Evolutionary conservation across 1,284 basidiomycete species (phyloP).

Genomic region (Chondrostereum purpureum): DNA sequence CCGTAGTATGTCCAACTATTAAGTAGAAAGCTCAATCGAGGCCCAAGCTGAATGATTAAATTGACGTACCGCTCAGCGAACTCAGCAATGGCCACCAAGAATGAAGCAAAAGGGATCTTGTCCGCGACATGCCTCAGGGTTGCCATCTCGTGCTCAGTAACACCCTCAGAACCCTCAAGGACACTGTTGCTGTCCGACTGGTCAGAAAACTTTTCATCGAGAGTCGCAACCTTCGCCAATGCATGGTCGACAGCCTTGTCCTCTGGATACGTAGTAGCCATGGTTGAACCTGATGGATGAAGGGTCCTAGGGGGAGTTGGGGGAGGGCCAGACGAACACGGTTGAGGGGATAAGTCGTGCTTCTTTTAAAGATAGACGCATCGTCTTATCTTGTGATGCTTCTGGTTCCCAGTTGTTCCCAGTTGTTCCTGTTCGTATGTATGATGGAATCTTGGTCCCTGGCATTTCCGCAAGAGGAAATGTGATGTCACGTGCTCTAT

Average conservation of each 20-base stretch:
- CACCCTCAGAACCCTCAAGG: constrained; percentile 34
- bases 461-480: no score
- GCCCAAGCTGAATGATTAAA: background rate
- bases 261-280: constrained; percentile 1
- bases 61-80: constrained; percentile 41
- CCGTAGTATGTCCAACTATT: constrained; percentile 40
- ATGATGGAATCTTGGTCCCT: no score
- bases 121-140: constrained; percentile 41
- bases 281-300: background rate
- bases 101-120: constrained; percentile 32
- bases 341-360: no score
- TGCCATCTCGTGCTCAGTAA: constrained; percentile 43
- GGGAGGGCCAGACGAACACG: background rate
- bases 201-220: constrained; percentile 20
- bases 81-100: constrained; percentile 42
- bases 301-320: background rate
- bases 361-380: background rate
- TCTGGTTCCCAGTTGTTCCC: no score
- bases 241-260: constrained; percentile 10
- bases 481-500: no score
- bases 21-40: background rate
- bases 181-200: background rate
- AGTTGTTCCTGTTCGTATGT: no score
- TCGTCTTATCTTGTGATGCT: background rate
- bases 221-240: constrained; percentile 9